Evolutionary conservation across 306 rosid genomes (phyloP).

Genomic region (Quercus dentata): DNA sequence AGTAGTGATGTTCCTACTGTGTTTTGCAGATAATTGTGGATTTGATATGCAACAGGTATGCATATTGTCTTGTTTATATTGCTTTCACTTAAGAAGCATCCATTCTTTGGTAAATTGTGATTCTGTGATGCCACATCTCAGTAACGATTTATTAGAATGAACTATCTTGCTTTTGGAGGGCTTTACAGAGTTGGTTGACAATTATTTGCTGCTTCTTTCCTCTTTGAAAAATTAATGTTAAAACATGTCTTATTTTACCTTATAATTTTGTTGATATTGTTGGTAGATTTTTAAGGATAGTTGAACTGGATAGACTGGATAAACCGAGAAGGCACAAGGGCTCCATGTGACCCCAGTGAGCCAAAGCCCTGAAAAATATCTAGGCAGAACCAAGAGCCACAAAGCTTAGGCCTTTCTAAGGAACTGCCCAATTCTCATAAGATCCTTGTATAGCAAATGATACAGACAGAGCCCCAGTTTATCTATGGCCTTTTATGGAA

Average conservation of each 20-base stretch:
- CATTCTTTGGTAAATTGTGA: not conserved
- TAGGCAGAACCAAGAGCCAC: not conserved
- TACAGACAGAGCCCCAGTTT: not conserved
- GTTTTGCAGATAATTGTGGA: conserved; percentile 67
- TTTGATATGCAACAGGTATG: conserved; percentile 79
- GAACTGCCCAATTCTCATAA: not conserved
- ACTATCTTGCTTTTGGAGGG: not conserved
- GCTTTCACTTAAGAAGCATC: not conserved
- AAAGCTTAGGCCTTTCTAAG: not conserved
- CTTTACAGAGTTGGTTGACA: not conserved
- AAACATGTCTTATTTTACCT: not conserved
- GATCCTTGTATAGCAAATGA: not conserved
- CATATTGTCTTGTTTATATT: conserved; percentile 11
- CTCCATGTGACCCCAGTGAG: not conserved
- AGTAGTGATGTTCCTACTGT: not conserved
- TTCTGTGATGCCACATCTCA: not conserved
- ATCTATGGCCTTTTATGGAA: not conserved
- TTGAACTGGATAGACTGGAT: not conserved
- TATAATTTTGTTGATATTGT: not conserved
- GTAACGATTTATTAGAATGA: not conserved
- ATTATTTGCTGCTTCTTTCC: not conserved
- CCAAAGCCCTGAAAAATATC: not conserved
- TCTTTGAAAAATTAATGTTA: not conserved
- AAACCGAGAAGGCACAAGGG: not conserved
- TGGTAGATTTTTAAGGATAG: conserved; percentile 16